Conservation (phyloP, 2,329 filamentous ascomycete species). For the Aspergillus sp. region DNA sequence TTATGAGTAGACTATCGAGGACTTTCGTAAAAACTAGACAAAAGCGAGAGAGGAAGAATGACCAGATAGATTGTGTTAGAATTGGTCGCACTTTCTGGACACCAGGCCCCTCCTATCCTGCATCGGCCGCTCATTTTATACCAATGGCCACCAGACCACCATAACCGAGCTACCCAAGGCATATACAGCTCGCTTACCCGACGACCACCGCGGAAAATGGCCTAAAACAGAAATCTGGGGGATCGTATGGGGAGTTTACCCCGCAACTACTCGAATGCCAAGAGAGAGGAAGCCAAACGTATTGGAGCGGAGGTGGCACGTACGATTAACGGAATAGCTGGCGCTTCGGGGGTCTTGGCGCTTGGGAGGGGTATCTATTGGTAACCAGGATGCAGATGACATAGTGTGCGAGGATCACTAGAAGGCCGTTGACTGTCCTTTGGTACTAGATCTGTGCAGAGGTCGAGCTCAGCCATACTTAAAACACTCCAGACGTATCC, state of each 20-base stretch:
- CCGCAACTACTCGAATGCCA: not conserved
- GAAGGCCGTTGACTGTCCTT: not conserved
- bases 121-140: not conserved
- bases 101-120: not conserved
- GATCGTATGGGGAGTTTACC: not conserved
- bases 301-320: not conserved
- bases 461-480: too few relatives aligned
- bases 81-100: not conserved
- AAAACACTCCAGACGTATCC: too few relatives aligned
- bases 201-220: not conserved
- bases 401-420: not conserved
- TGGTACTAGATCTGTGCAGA: too few relatives aligned
- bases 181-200: not conserved
- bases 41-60: too few relatives aligned
- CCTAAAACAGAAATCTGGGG: not conserved
- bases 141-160: not conserved
- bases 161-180: not conserved
- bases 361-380: not conserved
- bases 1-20: not conserved
- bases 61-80: not conserved
- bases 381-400: not conserved
- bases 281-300: not conserved
- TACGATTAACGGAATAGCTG: not conserved
- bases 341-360: not conserved
- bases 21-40: too few relatives aligned